Evolutionary conservation across 2,329 filamentous ascomycete genomes (phyloP).

Genomic region (Scedosporium boydii): DNA sequence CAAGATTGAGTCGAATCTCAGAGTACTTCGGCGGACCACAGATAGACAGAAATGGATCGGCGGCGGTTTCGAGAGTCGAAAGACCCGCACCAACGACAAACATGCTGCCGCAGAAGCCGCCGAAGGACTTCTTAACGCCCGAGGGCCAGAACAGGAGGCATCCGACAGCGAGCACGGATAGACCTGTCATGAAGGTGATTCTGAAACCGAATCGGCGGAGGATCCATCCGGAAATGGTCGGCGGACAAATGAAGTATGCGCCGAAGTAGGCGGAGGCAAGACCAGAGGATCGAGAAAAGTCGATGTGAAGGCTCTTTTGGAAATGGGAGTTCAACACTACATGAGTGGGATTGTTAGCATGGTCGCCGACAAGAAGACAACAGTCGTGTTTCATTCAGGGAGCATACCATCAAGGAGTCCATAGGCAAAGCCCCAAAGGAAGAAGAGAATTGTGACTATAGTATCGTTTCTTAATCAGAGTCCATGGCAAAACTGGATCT

Average conservation of each 20-base stretch:
- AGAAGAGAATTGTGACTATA: slow-evolving; percentile 32
- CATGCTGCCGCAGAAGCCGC: slow-evolving; percentile 62
- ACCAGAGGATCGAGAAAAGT: slow-evolving; percentile 33
- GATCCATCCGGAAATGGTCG: slow-evolving; percentile 36
- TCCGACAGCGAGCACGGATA: slow-evolving; percentile 57
- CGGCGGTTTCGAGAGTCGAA: slow-evolving; percentile 66
- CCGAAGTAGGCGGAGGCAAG: slow-evolving; percentile 44
- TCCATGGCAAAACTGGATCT: background rate
- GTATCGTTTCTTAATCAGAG: background rate
- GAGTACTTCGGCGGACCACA: slow-evolving; percentile 58
- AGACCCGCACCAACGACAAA: slow-evolving; percentile 69
- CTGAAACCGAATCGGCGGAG: slow-evolving; percentile 57
- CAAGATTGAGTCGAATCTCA: slow-evolving; percentile 65
- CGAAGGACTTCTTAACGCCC: slow-evolving; percentile 54
- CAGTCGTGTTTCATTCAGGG: background rate
- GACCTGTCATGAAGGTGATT: slow-evolving; percentile 58
- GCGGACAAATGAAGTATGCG: slow-evolving; percentile 27
- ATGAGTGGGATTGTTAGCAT: background rate
- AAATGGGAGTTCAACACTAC: slow-evolving; percentile 41
- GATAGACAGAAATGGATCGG: slow-evolving; percentile 45
- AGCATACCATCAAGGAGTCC: slow-evolving; percentile 26
- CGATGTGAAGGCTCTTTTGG: slow-evolving; percentile 34
- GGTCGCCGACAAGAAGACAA: too few species aligned
- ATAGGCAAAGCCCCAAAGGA: slow-evolving; percentile 38
- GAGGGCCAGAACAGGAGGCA: slow-evolving; percentile 44